A percentile compares a stretch with the other conserved stretches of the same genome.
These are phyloP conservation scores for Thecaphora thlaspeos DNA, from an alignment of 1,284 basidiomycete genomes.

Conservation along the genomic window DNA sequence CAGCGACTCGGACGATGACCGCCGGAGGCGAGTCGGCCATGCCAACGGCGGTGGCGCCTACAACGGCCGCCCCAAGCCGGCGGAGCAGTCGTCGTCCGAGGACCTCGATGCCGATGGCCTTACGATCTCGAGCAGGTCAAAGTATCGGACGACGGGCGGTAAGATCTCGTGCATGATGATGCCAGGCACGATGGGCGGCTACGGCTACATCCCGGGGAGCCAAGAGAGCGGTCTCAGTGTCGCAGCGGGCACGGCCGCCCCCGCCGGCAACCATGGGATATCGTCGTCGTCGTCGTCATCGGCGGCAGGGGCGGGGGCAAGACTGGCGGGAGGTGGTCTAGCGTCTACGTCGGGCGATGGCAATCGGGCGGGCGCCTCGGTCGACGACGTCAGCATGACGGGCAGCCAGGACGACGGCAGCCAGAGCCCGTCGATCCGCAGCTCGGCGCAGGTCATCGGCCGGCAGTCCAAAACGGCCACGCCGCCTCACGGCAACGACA, in stretches of 20 bases:
- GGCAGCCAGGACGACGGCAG: slow-evolving; percentile 29
- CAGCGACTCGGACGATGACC: slow-evolving; percentile 9
- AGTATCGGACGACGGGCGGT: not conserved
- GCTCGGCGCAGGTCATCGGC: slow-evolving; percentile 36
- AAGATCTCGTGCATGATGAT: slow-evolving; percentile 8
- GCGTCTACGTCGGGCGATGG: too few relatives aligned
- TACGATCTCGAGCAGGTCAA: not conserved
- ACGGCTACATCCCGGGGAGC: slow-evolving; percentile 53
- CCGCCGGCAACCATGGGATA: not conserved
- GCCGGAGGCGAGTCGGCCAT: not conserved
- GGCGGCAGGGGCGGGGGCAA: too few relatives aligned
- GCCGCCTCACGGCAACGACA: too few relatives aligned
- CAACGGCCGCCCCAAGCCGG: slow-evolving; percentile 1
- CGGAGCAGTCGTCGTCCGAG: slow-evolving; percentile 27
- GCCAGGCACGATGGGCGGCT: slow-evolving; percentile 43
- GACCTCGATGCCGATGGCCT: slow-evolving; percentile 10
- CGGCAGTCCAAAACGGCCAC: not conserved
- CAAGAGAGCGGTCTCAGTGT: slow-evolving; percentile 47
- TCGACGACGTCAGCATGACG: slow-evolving; percentile 8
- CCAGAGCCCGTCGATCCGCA: slow-evolving; percentile 44
- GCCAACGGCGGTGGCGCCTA: too few relatives aligned
- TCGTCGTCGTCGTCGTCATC: too few relatives aligned
- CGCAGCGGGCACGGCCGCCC: slow-evolving; percentile 2
- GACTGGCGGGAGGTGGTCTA: too few relatives aligned
- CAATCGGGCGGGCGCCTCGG: too few relatives aligned